Evolutionary conservation across 2,329 filamentous ascomycete genomes (phyloP), one percentile per base, ranked within the genome.

Genomic region (Talaromyces amestolkiae): DNA sequence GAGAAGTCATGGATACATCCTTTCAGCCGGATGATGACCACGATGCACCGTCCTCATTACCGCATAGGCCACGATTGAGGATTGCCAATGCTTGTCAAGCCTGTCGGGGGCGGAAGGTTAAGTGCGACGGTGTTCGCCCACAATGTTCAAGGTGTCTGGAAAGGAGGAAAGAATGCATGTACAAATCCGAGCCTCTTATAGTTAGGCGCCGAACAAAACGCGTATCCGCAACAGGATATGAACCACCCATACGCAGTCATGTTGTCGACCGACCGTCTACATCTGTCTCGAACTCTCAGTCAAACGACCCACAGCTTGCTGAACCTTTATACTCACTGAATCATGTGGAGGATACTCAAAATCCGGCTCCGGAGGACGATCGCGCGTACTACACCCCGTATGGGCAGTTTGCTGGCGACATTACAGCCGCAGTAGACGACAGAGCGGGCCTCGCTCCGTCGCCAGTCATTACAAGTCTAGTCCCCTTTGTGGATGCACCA

Each of bases 401-500:
- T 60, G 68, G 67, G 9, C 66, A 49, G 7, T 70, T 70, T 45
- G 67, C 65, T 24, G 67, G 63, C 22, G 66, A 69, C 27, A 62
- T 70, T 2, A 60, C 64, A 13, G 65, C 68, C 11, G 65, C 68
- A 3, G 69, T 70, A 49, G 69, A 70, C 6, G 35, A 61, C 33
- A 67, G 65, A 65, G 64, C 65, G 9, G 68, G 69, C 0, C 13
- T 66, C 10, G 22, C 35, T n/a, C 65, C 63, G 17, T 27, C 51
- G 15, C 47, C 47, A 19, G 6, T 53, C 9, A 58, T 58, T 35
- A 64, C 67, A 3, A 54, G 64, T 39, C 54, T 60, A 27, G 67
- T 70, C 17, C 69, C 68, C 19, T 65, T 70, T 19, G 68, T 70
- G 1, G 68, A 70, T 68, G 69, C 68, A 35, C 69, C 69, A 11